Conservation (phyloP, 768 basidiomycete genomes). For the Suillus spraguei region DNA sequence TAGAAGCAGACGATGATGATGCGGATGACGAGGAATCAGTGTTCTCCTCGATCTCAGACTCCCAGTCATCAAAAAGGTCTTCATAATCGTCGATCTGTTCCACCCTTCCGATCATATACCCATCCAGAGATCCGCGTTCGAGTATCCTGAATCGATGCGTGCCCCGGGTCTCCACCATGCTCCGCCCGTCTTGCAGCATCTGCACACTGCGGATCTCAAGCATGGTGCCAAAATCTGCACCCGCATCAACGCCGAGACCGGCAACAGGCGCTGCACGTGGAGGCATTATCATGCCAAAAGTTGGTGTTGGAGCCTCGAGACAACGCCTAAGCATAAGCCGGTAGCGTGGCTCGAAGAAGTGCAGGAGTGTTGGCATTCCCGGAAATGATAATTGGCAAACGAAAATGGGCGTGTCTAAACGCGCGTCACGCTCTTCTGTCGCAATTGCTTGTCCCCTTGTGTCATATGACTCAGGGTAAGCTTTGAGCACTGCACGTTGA, state of each 20-base stretch:
- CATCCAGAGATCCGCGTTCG: slow-evolving; percentile 83
- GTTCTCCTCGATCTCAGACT: slow-evolving; percentile 16
- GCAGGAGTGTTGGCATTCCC: slow-evolving; percentile 84
- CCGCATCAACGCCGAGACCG: slow-evolving; percentile 22
- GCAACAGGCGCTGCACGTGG: slow-evolving; percentile 38
- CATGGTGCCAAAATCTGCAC: slow-evolving; percentile 85
- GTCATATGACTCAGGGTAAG: slow-evolving; percentile 68
- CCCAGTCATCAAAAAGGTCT: slow-evolving; percentile 35
- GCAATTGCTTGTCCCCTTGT: slow-evolving; percentile 66
- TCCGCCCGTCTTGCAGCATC: slow-evolving; percentile 87
- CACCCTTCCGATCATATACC: slow-evolving; percentile 85
- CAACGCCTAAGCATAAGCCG: slow-evolving; percentile 97
- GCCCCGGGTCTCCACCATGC: slow-evolving; percentile 79
- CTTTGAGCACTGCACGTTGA: slow-evolving; percentile 55
- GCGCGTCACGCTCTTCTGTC: slow-evolving; percentile 74
- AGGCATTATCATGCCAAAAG: slow-evolving; percentile 93
- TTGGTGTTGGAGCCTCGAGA: slow-evolving; percentile 72
- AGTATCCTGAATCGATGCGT: slow-evolving; percentile 80
- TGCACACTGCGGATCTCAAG: slow-evolving; percentile 85
- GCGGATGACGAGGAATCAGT: slow-evolving; percentile 20
- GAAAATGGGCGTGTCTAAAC: slow-evolving; percentile 90
- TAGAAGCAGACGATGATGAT: slow-evolving; percentile 16
- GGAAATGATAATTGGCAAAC: slow-evolving; percentile 91
- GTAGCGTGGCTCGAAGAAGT: slow-evolving; percentile 95
- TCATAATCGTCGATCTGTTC: slow-evolving; percentile 55